Conservation (phyloP, 2,329 filamentous ascomycete genomes). For the Colletotrichum cuscutae region DNA sequence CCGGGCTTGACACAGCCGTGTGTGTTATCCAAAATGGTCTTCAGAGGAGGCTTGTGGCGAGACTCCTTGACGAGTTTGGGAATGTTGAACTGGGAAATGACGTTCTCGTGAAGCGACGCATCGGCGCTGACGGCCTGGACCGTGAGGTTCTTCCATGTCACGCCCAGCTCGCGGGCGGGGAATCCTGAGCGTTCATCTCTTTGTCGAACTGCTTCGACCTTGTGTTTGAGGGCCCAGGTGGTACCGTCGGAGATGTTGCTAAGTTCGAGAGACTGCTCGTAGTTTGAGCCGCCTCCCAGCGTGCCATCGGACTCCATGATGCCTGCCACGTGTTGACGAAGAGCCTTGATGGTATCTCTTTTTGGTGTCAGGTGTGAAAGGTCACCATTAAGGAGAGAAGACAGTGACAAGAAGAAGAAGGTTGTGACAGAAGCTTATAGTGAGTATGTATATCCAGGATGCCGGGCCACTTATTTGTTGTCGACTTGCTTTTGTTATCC, state of each 20-base stretch:
- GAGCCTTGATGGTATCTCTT: conserved; percentile 1
- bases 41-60: conserved; percentile 65
- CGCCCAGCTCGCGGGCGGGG: conserved; percentile 64
- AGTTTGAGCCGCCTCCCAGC: conserved; percentile 23
- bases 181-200: conserved; percentile 57
- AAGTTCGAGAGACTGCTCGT: conserved; percentile 30
- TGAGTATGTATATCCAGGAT: not conserved
- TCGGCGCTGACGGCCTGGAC: conserved; percentile 71
- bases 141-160: conserved; percentile 73
- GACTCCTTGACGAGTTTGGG: conserved; percentile 63
- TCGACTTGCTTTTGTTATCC: not conserved
- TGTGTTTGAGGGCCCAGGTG: conserved; percentile 58
- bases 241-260: not conserved
- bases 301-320: conserved; percentile 35
- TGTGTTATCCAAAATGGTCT: conserved; percentile 72
- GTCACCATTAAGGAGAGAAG: not conserved
- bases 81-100: conserved; percentile 68
- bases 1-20: conserved; percentile 78
- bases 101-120: conserved; percentile 73
- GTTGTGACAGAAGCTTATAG: not conserved
- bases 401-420: not conserved
- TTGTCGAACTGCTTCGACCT: conserved; percentile 54
- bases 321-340: conserved; percentile 6
- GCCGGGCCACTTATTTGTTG: not conserved
- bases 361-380: conserved; percentile 5